Percentiles rank a stretch among this genome's conserved stretches.
These are phyloP conservation scores for Acer saccharum DNA, from an alignment of 345 rosid genomes.

Conservation along the genomic window DNA sequence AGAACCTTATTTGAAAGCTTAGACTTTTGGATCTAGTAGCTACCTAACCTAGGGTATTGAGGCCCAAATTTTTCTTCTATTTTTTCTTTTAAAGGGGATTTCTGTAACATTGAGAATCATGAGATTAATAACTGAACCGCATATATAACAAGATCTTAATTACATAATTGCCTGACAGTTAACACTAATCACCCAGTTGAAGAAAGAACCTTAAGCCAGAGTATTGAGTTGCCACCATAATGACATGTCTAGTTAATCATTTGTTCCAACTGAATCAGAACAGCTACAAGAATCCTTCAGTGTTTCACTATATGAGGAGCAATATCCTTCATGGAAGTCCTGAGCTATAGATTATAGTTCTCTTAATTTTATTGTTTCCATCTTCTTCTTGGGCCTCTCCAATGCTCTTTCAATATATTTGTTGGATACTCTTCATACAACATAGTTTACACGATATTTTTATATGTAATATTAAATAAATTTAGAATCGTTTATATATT, in stretches of 20 bases:
- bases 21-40: not conserved
- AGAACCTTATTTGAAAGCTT: not conserved
- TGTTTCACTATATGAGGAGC: not conserved
- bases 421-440: too few relatives aligned
- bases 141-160: not conserved
- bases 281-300: not conserved
- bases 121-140: not conserved
- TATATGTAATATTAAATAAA: too few relatives aligned
- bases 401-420: not conserved
- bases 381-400: not conserved
- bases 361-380: not conserved
- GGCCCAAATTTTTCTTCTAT: too few relatives aligned
- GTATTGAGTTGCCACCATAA: not conserved
- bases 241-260: too few relatives aligned
- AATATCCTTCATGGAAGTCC: not conserved
- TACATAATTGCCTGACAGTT: not conserved
- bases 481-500: too few relatives aligned
- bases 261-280: not conserved
- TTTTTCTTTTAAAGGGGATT: not conserved
- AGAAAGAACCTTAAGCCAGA: not conserved
- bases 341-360: not conserved
- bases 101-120: not conserved
- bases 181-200: not conserved
- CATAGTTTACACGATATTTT: too few relatives aligned
- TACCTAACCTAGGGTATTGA: not conserved